Percentiles rank a stretch among this genome's conserved stretches.
phyloP scores from a whole-genome alignment of 495 filamentous ascomycete genomes.

The Tuber brumale region DNA sequence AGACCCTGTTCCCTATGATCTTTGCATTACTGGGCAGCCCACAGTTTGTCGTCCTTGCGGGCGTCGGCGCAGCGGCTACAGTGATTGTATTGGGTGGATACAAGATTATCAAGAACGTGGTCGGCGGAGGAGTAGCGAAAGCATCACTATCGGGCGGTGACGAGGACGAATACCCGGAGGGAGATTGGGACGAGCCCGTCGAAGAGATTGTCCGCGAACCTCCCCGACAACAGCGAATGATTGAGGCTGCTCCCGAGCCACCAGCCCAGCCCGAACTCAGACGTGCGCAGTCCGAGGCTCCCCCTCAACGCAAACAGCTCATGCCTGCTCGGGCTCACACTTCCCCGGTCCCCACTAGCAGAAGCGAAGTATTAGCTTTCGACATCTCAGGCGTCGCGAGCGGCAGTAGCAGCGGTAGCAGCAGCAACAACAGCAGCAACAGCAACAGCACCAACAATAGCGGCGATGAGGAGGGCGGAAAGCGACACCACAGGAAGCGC shows the following conservation, averaged over 20 bases:
- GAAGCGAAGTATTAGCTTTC: not conserved
- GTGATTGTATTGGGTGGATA: conserved; percentile 91
- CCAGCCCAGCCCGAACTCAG: not conserved
- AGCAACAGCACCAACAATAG: conserved; percentile 5
- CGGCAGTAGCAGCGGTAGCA: not conserved
- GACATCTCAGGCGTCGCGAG: not conserved
- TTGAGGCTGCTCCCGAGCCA: not conserved
- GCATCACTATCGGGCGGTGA: conserved; percentile 44
- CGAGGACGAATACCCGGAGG: conserved; percentile 49
- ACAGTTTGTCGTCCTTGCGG: conserved; percentile 87
- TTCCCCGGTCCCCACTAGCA: not conserved
- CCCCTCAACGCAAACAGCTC: not conserved
- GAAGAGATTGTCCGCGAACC: not conserved
- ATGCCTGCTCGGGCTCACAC: not conserved
- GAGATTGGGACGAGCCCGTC: conserved; percentile 45
- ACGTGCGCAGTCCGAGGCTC: not conserved
- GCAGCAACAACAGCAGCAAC: conserved; percentile 2
- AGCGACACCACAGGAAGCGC: conserved; percentile 16
- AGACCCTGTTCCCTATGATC: conserved; percentile 70
- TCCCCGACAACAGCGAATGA: not conserved
- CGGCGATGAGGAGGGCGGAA: conserved; percentile 16
- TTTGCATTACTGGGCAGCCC: conserved; percentile 82
- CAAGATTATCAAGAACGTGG: conserved; percentile 89
- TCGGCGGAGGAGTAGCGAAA: conserved; percentile 39
- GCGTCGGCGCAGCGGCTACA: conserved; percentile 80